Base-by-base conservation (phyloP, 108 stramenopile genomes). In the Nitzschia sp. region DNA sequence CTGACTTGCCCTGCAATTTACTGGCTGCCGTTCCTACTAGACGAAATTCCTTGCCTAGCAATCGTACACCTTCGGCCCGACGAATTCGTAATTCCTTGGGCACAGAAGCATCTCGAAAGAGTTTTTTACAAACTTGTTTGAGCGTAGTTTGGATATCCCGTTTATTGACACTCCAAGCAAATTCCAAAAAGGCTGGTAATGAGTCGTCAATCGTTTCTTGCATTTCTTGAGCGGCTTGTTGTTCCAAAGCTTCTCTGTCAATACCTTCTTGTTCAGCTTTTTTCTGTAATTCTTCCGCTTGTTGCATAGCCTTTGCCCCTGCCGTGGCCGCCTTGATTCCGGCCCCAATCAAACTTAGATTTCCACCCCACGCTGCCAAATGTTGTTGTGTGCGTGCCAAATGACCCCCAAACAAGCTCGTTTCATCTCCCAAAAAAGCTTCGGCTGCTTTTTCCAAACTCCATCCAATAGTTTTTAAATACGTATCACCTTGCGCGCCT, bases 101-200 rank as follows among this genome's bases (percentile, higher is more conserved):
- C 19, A 87, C 87, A 36, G 66, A 75, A 4, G 87, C 87, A 78
- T 94, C 92, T 15, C 78, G 74, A 76, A 94, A 91, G 23, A 94
- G 67, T 63, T 94, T 91, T 55, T 86, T 84, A 62, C 90, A 91
- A 31, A 85, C 88, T 26, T 64, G 32, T 68, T 76, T 80, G 56
- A 94, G 77, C 2, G 92, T 94, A 46, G 66, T 64, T 54, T 86
- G 82, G 54, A 94, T 91, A 70, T 94, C 92, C 11, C 92, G 87
- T 55, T 77, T 78, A 60, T 94, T 94, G 59, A 90, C 79, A 9
- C 89, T 86, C 92, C 81, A 88, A 23, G 88, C 90, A 45, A 90
- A 82, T 68, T 89, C 85, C 26, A 94, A 64, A 36, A 91, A 83
- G 56, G 84, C 85, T 15, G 92, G 92, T 27, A 93, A 75, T 13